Evolutionary conservation across 805 yeast species (phyloP), one percentile per base, ranked within the genome.

Genomic region (Yarrowia alimentaria): DNA sequence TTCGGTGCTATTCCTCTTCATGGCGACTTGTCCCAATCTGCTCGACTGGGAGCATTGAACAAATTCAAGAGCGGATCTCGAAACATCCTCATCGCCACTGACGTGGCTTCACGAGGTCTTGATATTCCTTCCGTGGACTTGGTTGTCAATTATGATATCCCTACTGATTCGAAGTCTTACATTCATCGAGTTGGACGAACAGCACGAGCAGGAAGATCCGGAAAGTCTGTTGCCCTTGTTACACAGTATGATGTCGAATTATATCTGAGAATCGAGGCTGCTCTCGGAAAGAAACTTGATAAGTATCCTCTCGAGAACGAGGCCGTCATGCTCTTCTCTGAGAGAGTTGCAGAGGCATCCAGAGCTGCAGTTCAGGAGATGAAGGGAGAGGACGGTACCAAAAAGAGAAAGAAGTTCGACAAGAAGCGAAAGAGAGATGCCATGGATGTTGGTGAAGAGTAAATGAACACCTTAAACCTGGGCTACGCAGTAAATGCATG

Each of bases 141-240:
- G 53, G 98, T 93, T 21, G 70, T 93, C 24, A 93, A 93, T 64
- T 93, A 80, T 63, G 97, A 91, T 61, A 81, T 93, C 17, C 99
- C 99, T 6, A 88, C 90, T 0, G 96, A 93, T 63, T 85, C 98
- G 2, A 96, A 93, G 62, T 96, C 91, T 55, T 93, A 86, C 60
- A 90, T 93, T 49, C 99, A 93, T 69, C 76, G 99, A 64, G 95
- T 91, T 6, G 99, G 99, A 70, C 86, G 99, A 79, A 91, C 99
- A 10, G 99, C 98, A 6, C 85, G 99, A 77, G 98, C 98, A 3
- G 98, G 98, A 2, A 76, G 94, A 60, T 70, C 74, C 37, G 99
- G 99, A 68, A 86, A 80, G 57, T 78, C 95, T 3, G 73, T 93
- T 1, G 79, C 93, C 12, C 76, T 93, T 53, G 84, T 93, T 2